Base-by-base conservation (phyloP, 208 protist species). In the Kentomonas sorsogonicus region DNA sequence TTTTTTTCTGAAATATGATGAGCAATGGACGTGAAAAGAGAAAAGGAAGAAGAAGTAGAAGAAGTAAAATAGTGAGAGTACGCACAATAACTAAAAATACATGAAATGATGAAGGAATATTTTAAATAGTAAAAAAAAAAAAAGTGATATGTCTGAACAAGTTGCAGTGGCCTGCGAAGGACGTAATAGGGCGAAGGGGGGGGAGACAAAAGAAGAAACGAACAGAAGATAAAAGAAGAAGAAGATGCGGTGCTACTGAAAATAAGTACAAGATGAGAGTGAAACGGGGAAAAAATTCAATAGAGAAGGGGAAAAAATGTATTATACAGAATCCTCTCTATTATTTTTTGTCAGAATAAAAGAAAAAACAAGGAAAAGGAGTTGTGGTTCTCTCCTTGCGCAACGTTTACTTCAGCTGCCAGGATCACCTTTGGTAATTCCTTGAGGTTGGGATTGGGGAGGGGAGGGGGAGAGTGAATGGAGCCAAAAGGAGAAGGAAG, bases 161-260 rank as follows among this genome's bases (percentile, higher is more conserved):
- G n/a, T 69, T 36, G 15, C 2, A 15, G 18, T 53, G 26, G 15
- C 23, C 25, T 26, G 22, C 18, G 1, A 34, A 45, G 47, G 22
- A 46, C 36, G 44, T 2, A 31, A 38, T 27, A 44, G 22, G n/a
- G n/a, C n/a, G n/a, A n/a, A n/a, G n/a, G n/a, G n/a, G 7, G 34
- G 18, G 22, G 0, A 26, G 40, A 50, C 23, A 22, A 41, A n/a
- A 52, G 36, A 61, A 41, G 20, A 51, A 41, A 40, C 22, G 41
- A 59, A 27, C 60, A 40, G 53, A 44, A 6, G 13, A 22, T 31
- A 45, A 46, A 56, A 57, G 65, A 34, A 50, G 33, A 47, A 58
- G 33, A 22, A 34, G 10, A 20, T 18, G 22, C 3, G 18, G 22
- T 58, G 20, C 53, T 7, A 43, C 0, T 29, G 34, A 47, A 53